Conservation (phyloP, 1,284 basidiomycete genomes). For the Mycena citricolor region DNA sequence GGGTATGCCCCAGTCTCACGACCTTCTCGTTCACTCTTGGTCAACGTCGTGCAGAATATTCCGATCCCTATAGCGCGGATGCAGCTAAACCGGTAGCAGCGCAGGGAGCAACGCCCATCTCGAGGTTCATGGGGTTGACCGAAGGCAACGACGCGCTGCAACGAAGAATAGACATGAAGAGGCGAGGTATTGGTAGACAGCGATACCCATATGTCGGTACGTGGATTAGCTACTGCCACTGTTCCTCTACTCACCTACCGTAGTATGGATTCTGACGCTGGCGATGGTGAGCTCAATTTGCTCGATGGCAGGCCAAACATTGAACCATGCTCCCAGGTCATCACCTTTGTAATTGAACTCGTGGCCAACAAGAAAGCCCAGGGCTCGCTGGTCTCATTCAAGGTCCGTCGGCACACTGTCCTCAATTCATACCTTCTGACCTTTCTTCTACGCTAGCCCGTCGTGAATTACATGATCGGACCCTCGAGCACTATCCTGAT, state of each 20-base stretch:
- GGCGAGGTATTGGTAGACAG: slow-evolving; percentile 81
- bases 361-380: slow-evolving; percentile 71
- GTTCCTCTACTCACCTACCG: neutral
- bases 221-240: slow-evolving; percentile 18
- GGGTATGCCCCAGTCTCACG: slow-evolving; percentile 39
- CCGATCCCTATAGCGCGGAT: slow-evolving; percentile 45
- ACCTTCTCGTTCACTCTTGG: slow-evolving; percentile 4
- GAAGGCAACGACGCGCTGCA: slow-evolving; percentile 63
- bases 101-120: slow-evolving; percentile 41
- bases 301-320: no score
- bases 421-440: neutral
- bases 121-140: slow-evolving; percentile 39
- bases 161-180: slow-evolving; percentile 84
- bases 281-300: no score
- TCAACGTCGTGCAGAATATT: slow-evolving; percentile 54
- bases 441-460: slow-evolving; percentile 50
- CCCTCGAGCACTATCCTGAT: slow-evolving; percentile 86
- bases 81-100: slow-evolving; percentile 31
- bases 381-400: slow-evolving; percentile 79
- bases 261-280: slow-evolving; percentile 63
- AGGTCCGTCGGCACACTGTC: slow-evolving; percentile 43
- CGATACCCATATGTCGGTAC: slow-evolving; percentile 73
- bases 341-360: slow-evolving; percentile 77
- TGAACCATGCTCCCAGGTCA: no score
- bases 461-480: slow-evolving; percentile 90